These are phyloP conservation scores for Talaromyces sp. DNA, from an alignment of 2,329 filamentous ascomycete species.

Conservation along the genomic window DNA sequence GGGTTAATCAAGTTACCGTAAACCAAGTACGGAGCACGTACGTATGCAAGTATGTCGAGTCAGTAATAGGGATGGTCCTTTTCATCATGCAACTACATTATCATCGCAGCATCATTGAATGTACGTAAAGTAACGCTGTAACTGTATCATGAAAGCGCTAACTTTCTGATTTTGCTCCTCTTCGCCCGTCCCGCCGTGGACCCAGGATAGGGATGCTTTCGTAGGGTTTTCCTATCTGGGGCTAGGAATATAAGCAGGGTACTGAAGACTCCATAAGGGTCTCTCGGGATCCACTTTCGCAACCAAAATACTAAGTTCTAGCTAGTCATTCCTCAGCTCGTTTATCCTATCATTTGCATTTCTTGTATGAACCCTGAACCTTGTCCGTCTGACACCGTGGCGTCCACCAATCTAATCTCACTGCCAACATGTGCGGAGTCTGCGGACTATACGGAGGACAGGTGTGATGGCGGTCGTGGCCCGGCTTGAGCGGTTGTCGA, in stretches of 20 bases:
- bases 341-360: conserved; percentile 3
- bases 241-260: neutral
- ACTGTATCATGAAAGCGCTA: neutral
- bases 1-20: neutral
- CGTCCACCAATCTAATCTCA: conserved; percentile 8
- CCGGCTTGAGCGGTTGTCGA: neutral
- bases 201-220: neutral
- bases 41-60: neutral
- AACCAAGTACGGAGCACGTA: neutral
- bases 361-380: conserved; percentile 16
- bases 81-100: neutral
- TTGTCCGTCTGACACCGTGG: conserved; percentile 9
- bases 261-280: conserved; percentile 1
- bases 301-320: neutral
- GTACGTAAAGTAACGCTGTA: neutral
- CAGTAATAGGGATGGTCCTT: neutral
- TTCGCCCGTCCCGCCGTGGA: neutral
- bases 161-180: neutral
- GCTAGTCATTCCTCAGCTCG: conserved; percentile 5
- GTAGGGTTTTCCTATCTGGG: neutral
- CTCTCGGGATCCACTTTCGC: neutral
- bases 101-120: neutral
- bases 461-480: neutral
- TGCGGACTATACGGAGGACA: neutral
- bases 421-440: neutral